Conservation (phyloP, 768 basidiomycete genomes). For the Coprinopsis cinerea region DNA sequence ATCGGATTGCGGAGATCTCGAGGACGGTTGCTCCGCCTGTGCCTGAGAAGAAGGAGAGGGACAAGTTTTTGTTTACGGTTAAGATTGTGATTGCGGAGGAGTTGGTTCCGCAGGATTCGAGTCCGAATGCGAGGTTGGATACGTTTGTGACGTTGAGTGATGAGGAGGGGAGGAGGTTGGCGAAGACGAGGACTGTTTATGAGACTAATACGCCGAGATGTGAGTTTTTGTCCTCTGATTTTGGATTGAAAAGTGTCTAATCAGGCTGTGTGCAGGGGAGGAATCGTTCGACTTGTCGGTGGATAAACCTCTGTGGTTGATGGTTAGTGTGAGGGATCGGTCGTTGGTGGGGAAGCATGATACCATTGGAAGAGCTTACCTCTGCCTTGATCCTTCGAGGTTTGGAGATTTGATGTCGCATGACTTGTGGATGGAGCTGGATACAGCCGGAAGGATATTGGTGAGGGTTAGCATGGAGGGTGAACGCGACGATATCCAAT, state of each 20-base stretch:
- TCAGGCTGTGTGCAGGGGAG: slow-evolving; percentile 60
- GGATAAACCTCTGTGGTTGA: slow-evolving; percentile 91
- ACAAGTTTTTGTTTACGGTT: slow-evolving; percentile 83
- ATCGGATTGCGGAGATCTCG: slow-evolving; percentile 70
- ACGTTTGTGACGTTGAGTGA: slow-evolving; percentile 95
- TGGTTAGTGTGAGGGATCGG: slow-evolving; percentile 91
- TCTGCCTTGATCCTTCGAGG: slow-evolving; percentile 85
- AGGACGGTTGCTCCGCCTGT: slow-evolving; percentile 56
- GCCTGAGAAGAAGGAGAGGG: slow-evolving; percentile 61
- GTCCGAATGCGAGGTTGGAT: slow-evolving; percentile 75
- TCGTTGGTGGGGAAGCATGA: slow-evolving; percentile 90
- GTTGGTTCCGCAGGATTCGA: slow-evolving; percentile 70
- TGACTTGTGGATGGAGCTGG: slow-evolving; percentile 89
- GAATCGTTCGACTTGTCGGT: slow-evolving; percentile 95
- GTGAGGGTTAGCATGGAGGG: slow-evolving; percentile 96
- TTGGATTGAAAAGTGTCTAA: background rate
- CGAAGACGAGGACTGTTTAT: slow-evolving; percentile 95
- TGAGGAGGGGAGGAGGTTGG: slow-evolving; percentile 80
- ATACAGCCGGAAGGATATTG: slow-evolving; percentile 78
- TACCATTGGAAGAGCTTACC: slow-evolving; percentile 83
- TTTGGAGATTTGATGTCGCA: slow-evolving; percentile 87
- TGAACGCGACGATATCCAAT: slow-evolving; percentile 96
- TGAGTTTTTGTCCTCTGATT: slow-evolving; percentile 32
- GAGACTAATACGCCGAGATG: slow-evolving; percentile 88
- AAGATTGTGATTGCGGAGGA: slow-evolving; percentile 92